These are phyloP conservation scores for Boletellus sp. DNA, from an alignment of 768 basidiomycete species.

Conservation along the genomic window DNA sequence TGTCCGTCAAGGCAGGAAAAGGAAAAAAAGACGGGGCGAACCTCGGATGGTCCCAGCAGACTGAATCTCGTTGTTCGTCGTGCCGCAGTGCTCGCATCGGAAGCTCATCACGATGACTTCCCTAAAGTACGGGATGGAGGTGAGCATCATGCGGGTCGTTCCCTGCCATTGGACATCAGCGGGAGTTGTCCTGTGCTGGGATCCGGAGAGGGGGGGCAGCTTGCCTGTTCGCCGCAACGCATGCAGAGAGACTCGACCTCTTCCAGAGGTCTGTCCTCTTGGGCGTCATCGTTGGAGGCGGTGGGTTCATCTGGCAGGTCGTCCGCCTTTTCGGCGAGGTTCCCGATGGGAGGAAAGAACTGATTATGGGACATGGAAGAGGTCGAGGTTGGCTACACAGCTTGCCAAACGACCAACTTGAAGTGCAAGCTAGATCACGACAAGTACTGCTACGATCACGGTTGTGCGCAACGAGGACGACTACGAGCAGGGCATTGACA, in stretches of 20 bases:
- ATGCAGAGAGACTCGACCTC: conserved; percentile 93
- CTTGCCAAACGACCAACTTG: no score
- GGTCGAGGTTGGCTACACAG: neutral
- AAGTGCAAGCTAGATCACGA: no score
- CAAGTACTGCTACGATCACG: no score
- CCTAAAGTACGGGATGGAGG: conserved; percentile 91
- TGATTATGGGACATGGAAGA: conserved; percentile 24
- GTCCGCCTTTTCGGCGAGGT: conserved; percentile 50
- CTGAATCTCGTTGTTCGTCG: conserved; percentile 90
- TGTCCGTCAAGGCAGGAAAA: neutral
- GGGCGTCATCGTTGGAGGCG: conserved; percentile 33
- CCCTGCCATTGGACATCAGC: conserved; percentile 55
- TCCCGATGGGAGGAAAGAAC: conserved; percentile 59
- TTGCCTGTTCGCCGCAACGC: conserved; percentile 86
- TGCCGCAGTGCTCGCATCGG: conserved; percentile 89
- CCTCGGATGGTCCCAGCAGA: conserved; percentile 84
- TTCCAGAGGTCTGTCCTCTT: conserved; percentile 54
- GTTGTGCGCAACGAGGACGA: no score
- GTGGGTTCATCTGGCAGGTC: conserved; percentile 25
- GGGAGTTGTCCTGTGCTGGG: neutral
- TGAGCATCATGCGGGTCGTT: conserved; percentile 80
- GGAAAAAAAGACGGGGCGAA: no score
- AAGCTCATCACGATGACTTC: conserved; percentile 98
- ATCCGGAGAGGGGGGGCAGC: conserved; percentile 24
- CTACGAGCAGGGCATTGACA: no score